Base-by-base conservation (phyloP, 345 rosid genomes). In the Moringa oleifera region DNA sequence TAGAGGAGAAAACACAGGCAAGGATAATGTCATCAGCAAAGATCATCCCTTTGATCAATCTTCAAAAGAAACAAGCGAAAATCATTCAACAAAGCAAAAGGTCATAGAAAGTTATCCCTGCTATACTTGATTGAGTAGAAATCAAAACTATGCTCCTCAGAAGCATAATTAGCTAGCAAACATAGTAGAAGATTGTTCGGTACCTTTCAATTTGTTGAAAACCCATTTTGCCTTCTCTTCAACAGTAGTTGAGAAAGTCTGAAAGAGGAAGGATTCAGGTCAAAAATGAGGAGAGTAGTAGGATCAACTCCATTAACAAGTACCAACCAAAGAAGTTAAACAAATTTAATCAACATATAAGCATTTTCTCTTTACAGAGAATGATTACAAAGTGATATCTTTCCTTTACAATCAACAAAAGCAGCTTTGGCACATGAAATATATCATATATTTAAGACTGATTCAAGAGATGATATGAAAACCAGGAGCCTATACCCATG, bases 171-270 rank as follows among this genome's bases (percentile, higher is more conserved):
- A 33, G 37, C n/a, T n/a, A n/a, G n/a, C n/a, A n/a, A n/a, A n/a
- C 37, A 33, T 33, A 5, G 5, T 33, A 33, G 37, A 33, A 33
- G 11, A 33, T 11, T 33, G 37, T 33, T 55, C 15, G 21, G 11
- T 68, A 92, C 96, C 98, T 85, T 89, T 92, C 61, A 92, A 86
- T 82, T 87, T 92, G 91, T 86, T 90, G 82, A 94, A 90, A 62
- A 94, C 64, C 99, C 97, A 90, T 80, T 83, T 94, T 18, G 97
- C 97, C 77, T 94, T 90, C 81, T 94, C 97, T 79, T 93, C 97
- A 57, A 94, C 96, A 9, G 97, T 82, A 64, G 54, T 86, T 20
- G 99, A 94, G 77, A 94, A 72, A 57, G 82, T 78, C 99, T 94
- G 91, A 68, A 68, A 67, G 36, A 55, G 21, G 46, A n/a, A 61